Evolutionary conservation across 345 rosid species (phyloP).

Genomic region (Dimocarpus longan): DNA sequence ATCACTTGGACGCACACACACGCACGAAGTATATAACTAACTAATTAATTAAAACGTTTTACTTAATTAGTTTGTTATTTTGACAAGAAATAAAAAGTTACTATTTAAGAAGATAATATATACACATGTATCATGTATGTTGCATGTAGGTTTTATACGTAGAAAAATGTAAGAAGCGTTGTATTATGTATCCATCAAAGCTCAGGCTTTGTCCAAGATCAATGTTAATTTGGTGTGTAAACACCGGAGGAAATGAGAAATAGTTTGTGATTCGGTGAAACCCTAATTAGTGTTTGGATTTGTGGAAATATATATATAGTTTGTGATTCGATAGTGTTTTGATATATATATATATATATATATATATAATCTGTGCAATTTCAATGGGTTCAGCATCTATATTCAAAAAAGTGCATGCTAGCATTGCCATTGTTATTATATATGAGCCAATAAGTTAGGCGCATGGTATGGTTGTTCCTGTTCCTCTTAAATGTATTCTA

Average conservation of each 20-base stretch:
- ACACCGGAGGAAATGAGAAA: neutral
- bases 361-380: too few relatives aligned
- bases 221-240: neutral
- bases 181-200: neutral
- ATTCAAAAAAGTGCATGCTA: too few relatives aligned
- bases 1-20: neutral
- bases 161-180: neutral
- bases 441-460: too few relatives aligned
- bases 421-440: too few relatives aligned
- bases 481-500: too few relatives aligned
- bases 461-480: too few relatives aligned
- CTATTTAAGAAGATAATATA: neutral
- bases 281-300: too few relatives aligned
- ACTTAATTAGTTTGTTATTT: neutral
- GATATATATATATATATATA: too few relatives aligned
- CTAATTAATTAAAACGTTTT: neutral
- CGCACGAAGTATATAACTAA: slow-evolving; percentile 7
- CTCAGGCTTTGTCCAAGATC: neutral
- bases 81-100: neutral
- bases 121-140: neutral
- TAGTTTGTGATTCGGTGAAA: too few relatives aligned
- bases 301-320: too few relatives aligned
- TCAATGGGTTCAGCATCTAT: too few relatives aligned
- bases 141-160: neutral
- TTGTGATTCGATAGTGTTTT: too few relatives aligned